These are phyloP conservation scores for Ustilago crameri DNA, from an alignment of 1,284 basidiomycete species.

Conservation along the genomic window DNA sequence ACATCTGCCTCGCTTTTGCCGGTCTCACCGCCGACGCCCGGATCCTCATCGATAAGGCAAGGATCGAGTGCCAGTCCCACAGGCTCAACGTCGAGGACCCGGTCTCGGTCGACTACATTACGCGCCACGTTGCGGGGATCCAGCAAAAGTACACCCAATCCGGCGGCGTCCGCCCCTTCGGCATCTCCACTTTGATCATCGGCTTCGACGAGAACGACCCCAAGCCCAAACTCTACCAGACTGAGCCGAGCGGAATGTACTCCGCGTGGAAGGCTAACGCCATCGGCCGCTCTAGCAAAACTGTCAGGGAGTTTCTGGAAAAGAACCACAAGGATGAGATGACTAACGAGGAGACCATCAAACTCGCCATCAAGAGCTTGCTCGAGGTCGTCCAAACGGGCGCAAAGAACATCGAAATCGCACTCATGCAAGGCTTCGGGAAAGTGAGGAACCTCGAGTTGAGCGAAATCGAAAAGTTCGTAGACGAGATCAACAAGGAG, in stretches of 20 bases:
- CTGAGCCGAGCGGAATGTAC: slow-evolving; percentile 95
- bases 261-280: slow-evolving; percentile 99
- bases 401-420: slow-evolving; percentile 78
- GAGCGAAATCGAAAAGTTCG: slow-evolving; percentile 64
- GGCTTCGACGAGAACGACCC: slow-evolving; percentile 95
- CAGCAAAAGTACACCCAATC: slow-evolving; percentile 99
- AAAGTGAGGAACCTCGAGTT: slow-evolving; percentile 61
- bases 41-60: slow-evolving; percentile 96
- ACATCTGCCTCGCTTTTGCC: slow-evolving; percentile 96
- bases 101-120: slow-evolving; percentile 97
- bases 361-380: slow-evolving; percentile 93
- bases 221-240: slow-evolving; percentile 90
- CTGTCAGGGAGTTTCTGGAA: slow-evolving; percentile 97
- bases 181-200: slow-evolving; percentile 94
- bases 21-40: slow-evolving; percentile 97
- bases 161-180: slow-evolving; percentile 97
- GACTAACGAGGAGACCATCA: slow-evolving; percentile 87
- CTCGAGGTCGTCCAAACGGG: slow-evolving; percentile 99
- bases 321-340: slow-evolving; percentile 97
- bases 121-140: slow-evolving; percentile 94
- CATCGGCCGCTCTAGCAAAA: slow-evolving; percentile 96
- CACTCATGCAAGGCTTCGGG: slow-evolving; percentile 63
- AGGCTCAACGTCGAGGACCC: slow-evolving; percentile 97
- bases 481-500: slow-evolving; percentile 63
- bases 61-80: slow-evolving; percentile 97